These are phyloP conservation scores for Diplocarpon mali DNA, from an alignment of 2,329 filamentous ascomycete species.

Conservation along the genomic window DNA sequence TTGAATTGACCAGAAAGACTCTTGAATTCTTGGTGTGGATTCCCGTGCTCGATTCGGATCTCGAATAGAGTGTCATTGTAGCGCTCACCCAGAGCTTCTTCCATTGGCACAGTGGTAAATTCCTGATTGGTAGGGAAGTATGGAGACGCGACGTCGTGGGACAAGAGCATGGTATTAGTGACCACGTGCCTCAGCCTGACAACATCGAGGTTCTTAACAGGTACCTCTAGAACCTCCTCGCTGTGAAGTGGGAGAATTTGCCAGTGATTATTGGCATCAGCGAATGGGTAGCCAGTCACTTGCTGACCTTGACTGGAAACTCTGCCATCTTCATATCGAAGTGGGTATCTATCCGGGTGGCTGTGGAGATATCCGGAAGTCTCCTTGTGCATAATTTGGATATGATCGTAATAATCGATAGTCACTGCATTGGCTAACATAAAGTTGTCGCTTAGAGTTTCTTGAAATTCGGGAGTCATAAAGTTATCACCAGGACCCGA, in stretches of 20 bases:
- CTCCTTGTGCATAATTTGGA: slow-evolving; percentile 90
- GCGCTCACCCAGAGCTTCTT: slow-evolving; percentile 62
- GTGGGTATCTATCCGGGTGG: slow-evolving; percentile 76
- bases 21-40: slow-evolving; percentile 73
- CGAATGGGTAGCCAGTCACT: slow-evolving; percentile 94
- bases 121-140: slow-evolving; percentile 97
- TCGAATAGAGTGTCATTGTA: slow-evolving; percentile 90
- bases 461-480: slow-evolving; percentile 97
- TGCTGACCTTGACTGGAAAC: slow-evolving; percentile 97
- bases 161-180: slow-evolving; percentile 77
- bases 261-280: slow-evolving; percentile 99
- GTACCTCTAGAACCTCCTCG: slow-evolving; percentile 45
- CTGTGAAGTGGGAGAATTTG: slow-evolving; percentile 68
- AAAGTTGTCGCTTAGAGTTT: slow-evolving; percentile 87
- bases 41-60: slow-evolving; percentile 78
- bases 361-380: slow-evolving; percentile 95
- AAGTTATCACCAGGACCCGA: slow-evolving; percentile 97
- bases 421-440: slow-evolving; percentile 80
- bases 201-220: slow-evolving; percentile 72
- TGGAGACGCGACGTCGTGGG: slow-evolving; percentile 93
- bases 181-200: slow-evolving; percentile 78
- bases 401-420: slow-evolving; percentile 81
- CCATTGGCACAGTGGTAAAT: slow-evolving; percentile 71
- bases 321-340: slow-evolving; percentile 93
- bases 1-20: slow-evolving; percentile 91